Percentiles rank a stretch among this genome's conserved stretches.
These are phyloP conservation scores for Agrostemma githago DNA, from an alignment of 148 eudicot species.

Conservation along the genomic window DNA sequence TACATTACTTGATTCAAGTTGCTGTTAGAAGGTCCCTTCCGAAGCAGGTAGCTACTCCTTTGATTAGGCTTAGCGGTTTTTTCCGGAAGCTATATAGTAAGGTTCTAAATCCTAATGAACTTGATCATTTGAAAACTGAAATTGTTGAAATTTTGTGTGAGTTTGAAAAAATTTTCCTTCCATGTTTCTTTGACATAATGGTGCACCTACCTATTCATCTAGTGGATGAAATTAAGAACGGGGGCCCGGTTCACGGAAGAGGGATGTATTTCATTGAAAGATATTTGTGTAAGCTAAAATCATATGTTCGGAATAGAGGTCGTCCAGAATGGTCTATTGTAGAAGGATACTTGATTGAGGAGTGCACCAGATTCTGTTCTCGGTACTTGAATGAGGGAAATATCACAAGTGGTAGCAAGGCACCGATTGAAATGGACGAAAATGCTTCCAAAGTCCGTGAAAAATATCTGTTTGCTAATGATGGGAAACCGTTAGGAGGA, in stretches of 20 bases:
- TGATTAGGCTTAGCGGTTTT: slow-evolving; percentile 3
- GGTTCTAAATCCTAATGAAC: background rate
- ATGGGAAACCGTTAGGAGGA: slow-evolving; percentile 13
- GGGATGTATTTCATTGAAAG: slow-evolving; percentile 2
- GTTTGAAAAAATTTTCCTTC: slow-evolving; percentile 3
- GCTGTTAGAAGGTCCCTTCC: too few species aligned
- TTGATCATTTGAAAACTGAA: background rate
- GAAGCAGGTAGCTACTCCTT: background rate
- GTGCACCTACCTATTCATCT: background rate
- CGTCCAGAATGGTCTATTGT: background rate
- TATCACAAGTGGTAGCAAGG: too few species aligned
- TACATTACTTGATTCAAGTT: slow-evolving; percentile 6
- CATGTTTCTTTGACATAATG: too few species aligned
- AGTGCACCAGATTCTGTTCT: too few species aligned
- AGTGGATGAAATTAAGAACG: slow-evolving; percentile 9
- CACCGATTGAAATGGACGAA: too few species aligned
- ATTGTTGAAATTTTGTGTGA: background rate
- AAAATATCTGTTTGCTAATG: background rate
- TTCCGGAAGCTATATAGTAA: background rate
- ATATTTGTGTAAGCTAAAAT: slow-evolving; percentile 8
- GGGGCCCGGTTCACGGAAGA: background rate
- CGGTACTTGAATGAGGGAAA: too few species aligned
- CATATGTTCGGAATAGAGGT: background rate
- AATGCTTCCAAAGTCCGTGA: background rate
- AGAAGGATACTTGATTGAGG: slow-evolving; percentile 1